A percentile compares a stretch with the other conserved stretches of the same genome.
These are phyloP conservation scores for Microcos paniculata DNA, from an alignment of 345 rosid genomes.

Conservation along the genomic window DNA sequence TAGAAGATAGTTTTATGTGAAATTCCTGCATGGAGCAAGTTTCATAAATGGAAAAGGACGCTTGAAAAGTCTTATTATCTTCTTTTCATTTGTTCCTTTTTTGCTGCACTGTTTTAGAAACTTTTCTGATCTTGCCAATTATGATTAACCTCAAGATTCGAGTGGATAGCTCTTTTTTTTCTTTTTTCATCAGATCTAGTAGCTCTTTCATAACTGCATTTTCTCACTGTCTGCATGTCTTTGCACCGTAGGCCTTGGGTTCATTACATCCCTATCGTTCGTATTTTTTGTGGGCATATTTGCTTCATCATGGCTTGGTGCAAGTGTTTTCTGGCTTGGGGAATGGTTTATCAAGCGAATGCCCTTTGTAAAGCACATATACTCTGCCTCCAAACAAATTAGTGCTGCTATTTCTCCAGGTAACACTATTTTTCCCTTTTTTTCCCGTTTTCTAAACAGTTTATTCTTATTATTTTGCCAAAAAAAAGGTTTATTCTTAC, in stretches of 20 bases:
- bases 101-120: not conserved
- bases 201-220: not conserved
- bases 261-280: conserved; percentile 69
- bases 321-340: conserved; percentile 74
- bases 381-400: conserved; percentile 83
- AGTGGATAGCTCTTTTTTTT: too few species aligned
- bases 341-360: conserved; percentile 81
- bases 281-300: conserved; percentile 75
- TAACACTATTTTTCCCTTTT: conserved; percentile 11
- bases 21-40: not conserved
- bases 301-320: conserved; percentile 86
- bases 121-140: not conserved
- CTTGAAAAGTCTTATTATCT: not conserved
- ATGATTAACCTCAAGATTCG: not conserved
- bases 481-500: not conserved
- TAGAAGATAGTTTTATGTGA: not conserved
- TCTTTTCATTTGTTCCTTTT: not conserved
- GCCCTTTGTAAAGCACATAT: conserved; percentile 79
- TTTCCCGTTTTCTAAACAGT: not conserved
- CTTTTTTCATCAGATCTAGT: too few species aligned
- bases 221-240: conserved; percentile 4
- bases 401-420: conserved; percentile 90
- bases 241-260: conserved; percentile 76
- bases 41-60: not conserved
- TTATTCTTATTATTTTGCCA: not conserved